Base-by-base conservation (phyloP, 2,329 filamentous ascomycete genomes). In the Ploettnerulaceae sp. region DNA sequence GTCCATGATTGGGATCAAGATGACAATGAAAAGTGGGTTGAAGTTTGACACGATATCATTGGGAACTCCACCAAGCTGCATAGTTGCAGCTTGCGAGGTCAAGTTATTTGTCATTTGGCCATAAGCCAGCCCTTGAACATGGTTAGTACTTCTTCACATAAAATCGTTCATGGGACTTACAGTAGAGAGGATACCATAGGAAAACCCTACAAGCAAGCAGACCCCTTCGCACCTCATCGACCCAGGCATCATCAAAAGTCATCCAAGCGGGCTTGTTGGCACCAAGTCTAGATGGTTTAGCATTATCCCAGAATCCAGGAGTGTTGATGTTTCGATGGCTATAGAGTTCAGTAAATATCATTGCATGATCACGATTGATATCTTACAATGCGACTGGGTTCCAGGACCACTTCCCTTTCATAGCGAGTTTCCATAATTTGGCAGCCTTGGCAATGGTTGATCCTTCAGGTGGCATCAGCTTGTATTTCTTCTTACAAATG, bases 241-340 rank as follows among this genome's bases (percentile, higher is more conserved):
- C 81, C 84, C 84, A 90, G 39, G 77, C 79, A 56, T 91, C 86
- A 52, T 90, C 86, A 56, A 88, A 89, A 0, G 81, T 84, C 81
- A 89, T 89, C 84, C 84, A 89, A 0, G 44, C 38, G 0, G 84
- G 84, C 70, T 75, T 55, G 84, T 80, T 33, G 79, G 68, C 1
- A 17, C 40, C 40, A 11, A 43, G 40, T 20, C 20, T 20, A 37
- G 72, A 75, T 5, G 81, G 81, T 67, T 74, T 76, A 22, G 76
- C 75, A 14, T 69, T 67, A 18, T 82, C 68, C 80, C 80, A 84
- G 60, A 83, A 75, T 12, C 69, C 67, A 21, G 70, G 68, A 37
- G 68, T 67, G 51, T 76, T 73, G 54, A 83, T 66, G 56, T 79
- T 77, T 56, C 71, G 74, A 55, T 67, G 58, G 33, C 62, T 67